Percentiles rank a stretch among this genome's conserved stretches.
These are phyloP conservation scores for Thielaviopsis ethacetica DNA, from an alignment of 2,329 filamentous ascomycete species.

Conservation along the genomic window DNA sequence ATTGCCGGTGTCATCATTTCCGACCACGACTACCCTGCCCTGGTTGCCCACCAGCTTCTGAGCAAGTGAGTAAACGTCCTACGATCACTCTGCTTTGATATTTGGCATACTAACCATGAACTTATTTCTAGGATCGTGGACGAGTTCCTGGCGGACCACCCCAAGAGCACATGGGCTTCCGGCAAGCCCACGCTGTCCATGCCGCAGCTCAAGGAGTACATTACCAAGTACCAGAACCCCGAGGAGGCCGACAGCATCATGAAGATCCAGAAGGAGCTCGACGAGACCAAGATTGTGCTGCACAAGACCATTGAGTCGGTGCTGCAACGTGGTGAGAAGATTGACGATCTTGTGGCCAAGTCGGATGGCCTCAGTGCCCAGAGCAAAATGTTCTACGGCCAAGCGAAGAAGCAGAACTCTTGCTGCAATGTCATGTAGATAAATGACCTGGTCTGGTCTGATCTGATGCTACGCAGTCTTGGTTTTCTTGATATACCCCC, in stretches of 20 bases:
- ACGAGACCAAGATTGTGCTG: constrained; percentile 92
- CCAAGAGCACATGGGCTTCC: constrained; percentile 48
- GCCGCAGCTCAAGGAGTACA: constrained; percentile 64
- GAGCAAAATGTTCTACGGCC: constrained; percentile 97
- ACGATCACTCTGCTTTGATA: neutral
- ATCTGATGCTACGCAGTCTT: neutral
- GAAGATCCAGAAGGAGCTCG: constrained; percentile 91
- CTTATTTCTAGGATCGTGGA: constrained; percentile 41
- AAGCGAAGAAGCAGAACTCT: constrained; percentile 65
- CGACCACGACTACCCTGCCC: constrained; percentile 56
- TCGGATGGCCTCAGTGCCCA: constrained; percentile 77
- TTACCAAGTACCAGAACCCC: constrained; percentile 64
- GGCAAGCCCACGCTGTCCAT: constrained; percentile 40
- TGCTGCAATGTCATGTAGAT: constrained; percentile 55
- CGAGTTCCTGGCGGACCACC: constrained; percentile 67
- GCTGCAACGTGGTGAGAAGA: constrained; percentile 86
- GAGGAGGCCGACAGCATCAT: constrained; percentile 79
- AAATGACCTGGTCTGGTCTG: neutral
- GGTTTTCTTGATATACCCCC: neutral
- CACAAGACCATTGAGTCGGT: constrained; percentile 90
- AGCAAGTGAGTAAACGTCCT: constrained; percentile 35
- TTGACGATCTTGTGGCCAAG: constrained; percentile 85
- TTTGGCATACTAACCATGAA: neutral
- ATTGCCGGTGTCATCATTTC: constrained; percentile 63
- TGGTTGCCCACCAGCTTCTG: constrained; percentile 75